These are phyloP conservation scores for Hypocreales sp. DNA, from an alignment of 2,329 filamentous ascomycete species.

Conservation along the genomic window DNA sequence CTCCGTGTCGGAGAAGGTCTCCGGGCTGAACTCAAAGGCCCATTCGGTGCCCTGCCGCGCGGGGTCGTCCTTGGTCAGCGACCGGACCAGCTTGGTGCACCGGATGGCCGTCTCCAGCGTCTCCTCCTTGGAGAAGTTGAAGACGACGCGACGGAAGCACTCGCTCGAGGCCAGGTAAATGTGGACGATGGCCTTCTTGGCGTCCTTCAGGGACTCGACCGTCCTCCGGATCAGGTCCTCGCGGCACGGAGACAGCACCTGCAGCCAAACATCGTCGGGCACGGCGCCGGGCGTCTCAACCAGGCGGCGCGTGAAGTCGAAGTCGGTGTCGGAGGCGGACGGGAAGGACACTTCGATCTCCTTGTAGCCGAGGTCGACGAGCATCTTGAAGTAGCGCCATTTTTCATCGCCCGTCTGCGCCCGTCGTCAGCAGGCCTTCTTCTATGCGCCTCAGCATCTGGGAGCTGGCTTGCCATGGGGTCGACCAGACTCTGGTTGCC, in stretches of 20 bases:
- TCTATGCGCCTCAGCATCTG: too few relatives aligned
- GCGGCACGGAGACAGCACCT: constrained; percentile 84
- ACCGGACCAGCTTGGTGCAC: constrained; percentile 75
- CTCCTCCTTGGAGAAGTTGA: constrained; percentile 73
- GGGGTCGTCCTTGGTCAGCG: constrained; percentile 71
- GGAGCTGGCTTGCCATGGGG: constrained; percentile 53
- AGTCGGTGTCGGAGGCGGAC: constrained; percentile 87
- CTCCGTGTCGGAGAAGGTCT: constrained; percentile 81
- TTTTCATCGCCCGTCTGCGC: constrained; percentile 81
- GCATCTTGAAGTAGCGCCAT: constrained; percentile 89
- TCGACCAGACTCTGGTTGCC: constrained; percentile 89
- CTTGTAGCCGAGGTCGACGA: constrained; percentile 85
- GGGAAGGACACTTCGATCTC: constrained; percentile 96
- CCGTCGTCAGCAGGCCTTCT: too few relatives aligned
- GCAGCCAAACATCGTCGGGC: constrained; percentile 80
- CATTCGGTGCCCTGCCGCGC: constrained; percentile 44
- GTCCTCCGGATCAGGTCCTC: constrained; percentile 82
- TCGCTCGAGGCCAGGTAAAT: constrained; percentile 93
- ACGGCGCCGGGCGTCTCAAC: constrained; percentile 71
- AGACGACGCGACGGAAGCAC: constrained; percentile 86
- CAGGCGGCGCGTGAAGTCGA: constrained; percentile 80
- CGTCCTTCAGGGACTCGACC: constrained; percentile 73
- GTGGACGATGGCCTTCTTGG: constrained; percentile 89
- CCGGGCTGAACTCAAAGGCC: constrained; percentile 72
- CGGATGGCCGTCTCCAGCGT: constrained; percentile 67